phyloP scores from a whole-genome alignment of 2,329 filamentous ascomycete genomes.

The Pseudopithomyces chartarum region DNA sequence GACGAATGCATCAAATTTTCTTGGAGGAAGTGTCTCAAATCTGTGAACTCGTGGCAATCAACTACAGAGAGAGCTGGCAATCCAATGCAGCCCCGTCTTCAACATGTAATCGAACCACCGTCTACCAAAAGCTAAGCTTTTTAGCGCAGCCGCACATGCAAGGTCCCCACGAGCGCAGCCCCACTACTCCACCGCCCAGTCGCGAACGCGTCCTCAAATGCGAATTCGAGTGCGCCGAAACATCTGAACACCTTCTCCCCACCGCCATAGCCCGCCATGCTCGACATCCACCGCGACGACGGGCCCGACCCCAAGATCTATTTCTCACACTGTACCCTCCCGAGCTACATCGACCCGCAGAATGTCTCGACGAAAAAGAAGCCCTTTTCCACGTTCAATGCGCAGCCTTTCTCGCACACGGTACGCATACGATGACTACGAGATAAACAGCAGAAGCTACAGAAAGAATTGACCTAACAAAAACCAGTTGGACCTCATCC shows the following conservation, averaged over 20 bases:
- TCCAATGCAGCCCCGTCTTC: too few relatives aligned
- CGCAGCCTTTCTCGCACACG: conserved; percentile 71
- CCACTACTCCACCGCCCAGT: neutral
- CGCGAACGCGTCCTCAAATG: neutral
- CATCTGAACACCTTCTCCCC: neutral
- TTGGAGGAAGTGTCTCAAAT: too few relatives aligned
- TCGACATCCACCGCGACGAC: conserved; percentile 41
- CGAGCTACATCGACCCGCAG: conserved; percentile 69
- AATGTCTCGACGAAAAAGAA: conserved; percentile 64
- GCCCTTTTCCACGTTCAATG: conserved; percentile 73
- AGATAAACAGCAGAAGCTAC: neutral
- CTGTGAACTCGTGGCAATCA: too few relatives aligned
- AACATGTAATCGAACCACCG: too few relatives aligned
- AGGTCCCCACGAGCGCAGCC: neutral
- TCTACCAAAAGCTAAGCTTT: neutral
- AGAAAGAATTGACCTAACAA: conserved; percentile 1
- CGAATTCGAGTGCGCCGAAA: too few relatives aligned
- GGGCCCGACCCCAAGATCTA: conserved; percentile 67
- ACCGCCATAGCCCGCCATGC: conserved; percentile 27
- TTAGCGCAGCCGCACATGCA: neutral
- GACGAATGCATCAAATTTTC: neutral
- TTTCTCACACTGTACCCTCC: conserved; percentile 71
- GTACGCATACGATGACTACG: conserved; percentile 45
- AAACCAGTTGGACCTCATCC: conserved; percentile 68
- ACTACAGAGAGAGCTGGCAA: too few relatives aligned